Evolutionary conservation across 352 stramenopile species (phyloP).

Genomic region (Phytophthora capsici): DNA sequence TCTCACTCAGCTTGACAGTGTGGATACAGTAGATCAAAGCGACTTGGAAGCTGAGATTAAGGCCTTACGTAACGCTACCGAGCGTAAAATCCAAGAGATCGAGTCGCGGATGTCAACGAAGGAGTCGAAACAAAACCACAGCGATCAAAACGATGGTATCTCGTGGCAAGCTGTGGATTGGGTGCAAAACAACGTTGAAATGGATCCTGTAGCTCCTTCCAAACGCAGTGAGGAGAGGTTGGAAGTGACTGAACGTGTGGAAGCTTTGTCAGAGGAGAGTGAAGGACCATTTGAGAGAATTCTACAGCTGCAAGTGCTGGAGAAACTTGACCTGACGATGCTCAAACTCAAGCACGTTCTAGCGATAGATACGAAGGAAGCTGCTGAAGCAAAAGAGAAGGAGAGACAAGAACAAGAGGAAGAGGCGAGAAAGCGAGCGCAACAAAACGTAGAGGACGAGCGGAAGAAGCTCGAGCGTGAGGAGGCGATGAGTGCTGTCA

Average conservation of each 20-base stretch:
- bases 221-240: background rate
- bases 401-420: conserved; percentile 21
- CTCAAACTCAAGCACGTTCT: conserved; percentile 66
- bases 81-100: conserved; percentile 42
- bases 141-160: background rate
- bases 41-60: conserved; percentile 26
- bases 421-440: conserved; percentile 12
- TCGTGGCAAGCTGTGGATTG: conserved; percentile 34
- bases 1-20: conserved; percentile 44
- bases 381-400: conserved; percentile 34
- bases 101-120: conserved; percentile 28
- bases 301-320: conserved; percentile 52
- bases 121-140: background rate
- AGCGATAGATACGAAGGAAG: conserved; percentile 56
- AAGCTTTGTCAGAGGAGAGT: background rate
- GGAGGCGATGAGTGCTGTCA: conserved; percentile 48
- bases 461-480: conserved; percentile 33
- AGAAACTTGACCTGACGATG: conserved; percentile 71
- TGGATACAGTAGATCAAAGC: conserved; percentile 1
- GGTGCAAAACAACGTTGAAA: conserved; percentile 29
- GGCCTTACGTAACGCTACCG: conserved; percentile 22
- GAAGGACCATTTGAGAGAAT: conserved; percentile 38
- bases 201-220: background rate
- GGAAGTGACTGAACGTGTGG: background rate
- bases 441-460: conserved; percentile 34